Conservation (phyloP, 208 protist genomes). For the Acanthamoeba culbertsoni region DNA sequence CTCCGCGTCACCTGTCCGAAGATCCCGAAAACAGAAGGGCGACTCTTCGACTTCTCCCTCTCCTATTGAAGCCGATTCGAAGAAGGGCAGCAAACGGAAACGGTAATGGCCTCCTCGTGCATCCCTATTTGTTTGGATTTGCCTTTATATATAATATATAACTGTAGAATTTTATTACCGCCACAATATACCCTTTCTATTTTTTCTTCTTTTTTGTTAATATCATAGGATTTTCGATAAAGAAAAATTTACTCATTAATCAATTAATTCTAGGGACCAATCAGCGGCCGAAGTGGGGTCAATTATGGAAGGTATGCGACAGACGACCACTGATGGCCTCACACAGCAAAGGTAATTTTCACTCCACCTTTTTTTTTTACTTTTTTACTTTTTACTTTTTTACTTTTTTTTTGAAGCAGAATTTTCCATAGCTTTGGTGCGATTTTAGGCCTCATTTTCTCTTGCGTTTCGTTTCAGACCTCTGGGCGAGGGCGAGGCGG, state of each 20-base stretch:
- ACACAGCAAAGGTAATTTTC: not conserved
- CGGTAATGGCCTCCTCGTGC: not conserved
- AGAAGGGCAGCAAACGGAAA: not conserved
- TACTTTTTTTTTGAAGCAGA: no score
- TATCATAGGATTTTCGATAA: no score
- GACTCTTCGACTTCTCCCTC: not conserved
- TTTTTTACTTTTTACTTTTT: not conserved
- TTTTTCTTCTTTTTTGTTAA: not conserved
- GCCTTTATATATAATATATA: no score
- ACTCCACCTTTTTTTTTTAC: not conserved
- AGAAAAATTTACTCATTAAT: not conserved
- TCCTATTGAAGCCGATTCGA: not conserved
- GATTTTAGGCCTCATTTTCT: no score
- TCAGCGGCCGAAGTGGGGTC: not conserved
- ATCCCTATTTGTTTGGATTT: not conserved
- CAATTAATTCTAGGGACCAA: not conserved
- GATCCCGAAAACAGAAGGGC: not conserved
- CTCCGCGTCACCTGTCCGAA: not conserved
- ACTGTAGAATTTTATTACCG: not conserved
- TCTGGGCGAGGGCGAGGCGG: not conserved
- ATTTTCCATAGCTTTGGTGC: no score
- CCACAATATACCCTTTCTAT: not conserved
- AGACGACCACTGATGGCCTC: not conserved
- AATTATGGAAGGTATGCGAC: not conserved
- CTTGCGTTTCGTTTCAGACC: not conserved